Base-by-base conservation (phyloP, 257 asterid genomes). In the Fraxinus americana region DNA sequence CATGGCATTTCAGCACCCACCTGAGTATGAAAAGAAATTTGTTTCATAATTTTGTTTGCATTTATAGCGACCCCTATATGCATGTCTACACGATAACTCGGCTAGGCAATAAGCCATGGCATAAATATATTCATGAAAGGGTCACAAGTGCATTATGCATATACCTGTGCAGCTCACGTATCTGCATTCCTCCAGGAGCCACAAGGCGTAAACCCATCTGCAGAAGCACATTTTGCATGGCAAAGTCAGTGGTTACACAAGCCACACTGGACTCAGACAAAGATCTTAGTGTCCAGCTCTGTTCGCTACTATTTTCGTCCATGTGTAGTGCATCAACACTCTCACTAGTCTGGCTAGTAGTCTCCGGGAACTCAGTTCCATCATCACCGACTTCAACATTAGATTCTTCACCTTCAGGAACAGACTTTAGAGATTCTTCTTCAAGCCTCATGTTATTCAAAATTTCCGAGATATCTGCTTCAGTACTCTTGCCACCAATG, bases 121-220 rank as follows among this genome's bases (percentile, higher is more conserved):
- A 63, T 35, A 63, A 63, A 10, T 57, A 63, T 63, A 10, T 65
- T 11, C 8, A 57, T 41, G 35, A 70, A 45, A 45, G 30, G 39
- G 35, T 21, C 3, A 71, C 12, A 41, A 27, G 19, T 36, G 59
- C 70, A 29, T 27, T 32, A 13, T 30, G 66, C 16, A 30, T 77
- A 73, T 82, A 93, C 99, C 96, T 88, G 83, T 93, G 97, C 74
- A 96, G 91, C 91, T 96, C 97, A 36, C 95, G 98, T 70, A 96
- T 96, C 87, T 96, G 99, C 94, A 91, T 93, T 81, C 99, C 99
- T 77, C 97, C 99, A 73, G 98, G 98, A 21, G 99, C 99, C 77
- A 96, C 85, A 78, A 96, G 96, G 67, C 98, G 91, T 82, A 96
- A 82, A 73, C 97, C 98, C 89, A 96, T 91, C 91, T 93, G 99